Base-by-base conservation (phyloP, 2,329 filamentous ascomycete genomes). In the Colletotrichum tofieldiae region DNA sequence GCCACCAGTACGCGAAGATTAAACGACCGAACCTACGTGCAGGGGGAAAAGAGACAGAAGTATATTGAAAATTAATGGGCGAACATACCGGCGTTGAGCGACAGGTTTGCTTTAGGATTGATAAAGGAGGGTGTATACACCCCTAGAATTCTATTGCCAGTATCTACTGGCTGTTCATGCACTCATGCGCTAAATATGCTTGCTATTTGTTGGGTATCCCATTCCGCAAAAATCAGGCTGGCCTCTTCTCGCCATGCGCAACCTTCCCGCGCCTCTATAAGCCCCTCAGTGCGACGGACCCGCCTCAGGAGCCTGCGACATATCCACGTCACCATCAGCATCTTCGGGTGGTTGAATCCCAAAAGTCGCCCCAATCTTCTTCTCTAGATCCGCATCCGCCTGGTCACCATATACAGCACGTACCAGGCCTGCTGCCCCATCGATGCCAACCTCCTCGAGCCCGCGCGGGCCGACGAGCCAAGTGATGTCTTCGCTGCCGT, bases 391-490 rank as follows among this genome's bases (percentile, higher is more conserved):
- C 3, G 87, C 84, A 1, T 83, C 83, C 55, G 84, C 83, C 9
- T 74, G 73, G 7, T 85, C 84, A 1, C 86, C 89, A 79, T 90
- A 93, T 0, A 92, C 85, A 65, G 87, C 81, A 78, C 90, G 83
- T 5, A 95, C 90, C 74, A 98, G 82, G 0, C 90, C 91, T 23
- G 91, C 90, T 16, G 96, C 93, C 0, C 93, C 94, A 61, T 91
- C 88, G n/a, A 91, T 86, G 0, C 93, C 94, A 45, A 98, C 89
- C 81, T 98, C 96, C 9, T 95, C 87, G 82, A 93, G 96, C 7
- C 93, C 96, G 29, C 96, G 89, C 7, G 94, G 93, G 0, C 96
- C 96, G 18, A 98, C 89, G 67, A 93, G 89, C 88, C 94, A 99
- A 59, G 94, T 95, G 9, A 94, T 87, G 2, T 90, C 87, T 74